phyloP scores from a whole-genome alignment of 108 stramenopile genomes.

The Mediolabrus comicus region DNA sequence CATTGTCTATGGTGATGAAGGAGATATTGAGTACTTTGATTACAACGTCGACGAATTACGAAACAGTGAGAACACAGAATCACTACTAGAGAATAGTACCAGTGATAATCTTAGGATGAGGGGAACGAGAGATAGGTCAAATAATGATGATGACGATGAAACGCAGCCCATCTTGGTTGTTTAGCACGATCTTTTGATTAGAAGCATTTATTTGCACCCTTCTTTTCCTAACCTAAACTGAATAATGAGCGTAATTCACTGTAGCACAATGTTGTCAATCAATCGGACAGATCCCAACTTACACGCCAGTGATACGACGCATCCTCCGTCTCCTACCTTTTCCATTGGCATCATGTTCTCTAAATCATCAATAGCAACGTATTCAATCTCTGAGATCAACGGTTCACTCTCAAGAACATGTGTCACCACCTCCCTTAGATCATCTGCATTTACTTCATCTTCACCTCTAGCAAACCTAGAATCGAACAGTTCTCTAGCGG shows the following conservation, averaged over 20 bases:
- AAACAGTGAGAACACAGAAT: neutral
- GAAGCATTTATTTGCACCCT: too few relatives aligned
- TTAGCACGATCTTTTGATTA: too few relatives aligned
- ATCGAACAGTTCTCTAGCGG: conserved; percentile 56
- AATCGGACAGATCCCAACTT: conserved; percentile 80
- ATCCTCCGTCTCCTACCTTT: conserved; percentile 54
- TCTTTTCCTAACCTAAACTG: too few relatives aligned
- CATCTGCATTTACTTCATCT: conserved; percentile 32
- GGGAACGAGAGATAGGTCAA: neutral
- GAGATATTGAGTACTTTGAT: neutral
- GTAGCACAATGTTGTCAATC: conserved; percentile 87
- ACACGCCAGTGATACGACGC: conserved; percentile 79
- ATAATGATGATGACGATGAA: neutral
- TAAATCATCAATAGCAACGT: conserved; percentile 75
- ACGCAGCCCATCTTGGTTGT: too few relatives aligned
- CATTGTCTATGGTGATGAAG: neutral
- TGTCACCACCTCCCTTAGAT: conserved; percentile 47
- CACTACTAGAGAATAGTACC: neutral
- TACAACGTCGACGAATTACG: neutral
- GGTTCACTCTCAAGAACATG: conserved; percentile 63
- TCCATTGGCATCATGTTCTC: conserved; percentile 74
- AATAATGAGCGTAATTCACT: conserved; percentile 5
- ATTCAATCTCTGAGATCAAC: conserved; percentile 77
- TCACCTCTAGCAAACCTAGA: conserved; percentile 34
- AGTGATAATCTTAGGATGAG: neutral